These are phyloP conservation scores for Albizia julibrissin DNA, from an alignment of 306 rosid genomes.

Conservation along the genomic window DNA sequence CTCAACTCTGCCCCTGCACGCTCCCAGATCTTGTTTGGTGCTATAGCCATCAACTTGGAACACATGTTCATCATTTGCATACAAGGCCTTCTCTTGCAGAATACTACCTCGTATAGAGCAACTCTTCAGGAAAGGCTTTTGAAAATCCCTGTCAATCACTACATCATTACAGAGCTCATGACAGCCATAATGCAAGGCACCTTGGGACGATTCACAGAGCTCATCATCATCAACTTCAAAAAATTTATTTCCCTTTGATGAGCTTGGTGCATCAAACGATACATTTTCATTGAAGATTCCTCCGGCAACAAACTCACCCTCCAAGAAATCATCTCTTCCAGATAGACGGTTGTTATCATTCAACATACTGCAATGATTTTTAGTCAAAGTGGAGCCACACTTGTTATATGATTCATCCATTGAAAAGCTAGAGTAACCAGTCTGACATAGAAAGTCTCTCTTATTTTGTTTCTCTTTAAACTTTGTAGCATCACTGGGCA, in stretches of 20 bases:
- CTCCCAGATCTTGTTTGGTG: slow-evolving; percentile 41
- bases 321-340: slow-evolving; percentile 42
- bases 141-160: slow-evolving; percentile 40
- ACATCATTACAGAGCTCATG: slow-evolving; percentile 37
- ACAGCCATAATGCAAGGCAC: slow-evolving; percentile 37
- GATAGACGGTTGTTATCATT: slow-evolving; percentile 35
- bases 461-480: slow-evolving; percentile 40
- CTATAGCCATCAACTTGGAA: slow-evolving; percentile 47
- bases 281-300: slow-evolving; percentile 36
- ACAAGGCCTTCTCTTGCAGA: slow-evolving; percentile 46
- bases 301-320: slow-evolving; percentile 36
- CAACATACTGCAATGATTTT: slow-evolving; percentile 28
- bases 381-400: slow-evolving; percentile 40
- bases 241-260: slow-evolving; percentile 44
- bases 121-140: slow-evolving; percentile 59
- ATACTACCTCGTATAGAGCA: slow-evolving; percentile 52
- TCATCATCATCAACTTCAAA: slow-evolving; percentile 37
- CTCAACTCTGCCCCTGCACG: slow-evolving; percentile 33
- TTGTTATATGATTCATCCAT: slow-evolving; percentile 47
- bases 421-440: slow-evolving; percentile 43
- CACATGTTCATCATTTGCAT: slow-evolving; percentile 41
- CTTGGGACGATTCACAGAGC: slow-evolving; percentile 40
- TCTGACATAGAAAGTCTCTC: slow-evolving; percentile 40
- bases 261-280: slow-evolving; percentile 48
- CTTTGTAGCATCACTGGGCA: slow-evolving; percentile 34